phyloP scores from a whole-genome alignment of 345 rosid species.

The Brassica cretica region DNA sequence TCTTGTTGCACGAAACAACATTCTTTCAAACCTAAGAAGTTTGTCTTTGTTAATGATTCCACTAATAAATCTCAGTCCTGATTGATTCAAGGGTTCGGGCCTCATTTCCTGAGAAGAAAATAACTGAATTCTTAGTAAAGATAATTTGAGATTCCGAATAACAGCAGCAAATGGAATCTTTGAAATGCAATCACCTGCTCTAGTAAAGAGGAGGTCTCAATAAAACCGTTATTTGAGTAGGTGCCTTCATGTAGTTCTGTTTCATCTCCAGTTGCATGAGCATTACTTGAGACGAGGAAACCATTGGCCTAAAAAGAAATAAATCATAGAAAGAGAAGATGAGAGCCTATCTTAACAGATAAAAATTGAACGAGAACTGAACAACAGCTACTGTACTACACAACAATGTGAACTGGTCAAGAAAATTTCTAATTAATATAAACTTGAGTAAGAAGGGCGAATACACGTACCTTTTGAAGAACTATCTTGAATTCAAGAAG shows the following conservation, averaged over 20 bases:
- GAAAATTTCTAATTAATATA: background rate
- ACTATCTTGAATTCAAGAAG: constrained; percentile 93
- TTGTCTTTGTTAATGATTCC: constrained; percentile 81
- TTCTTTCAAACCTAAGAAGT: constrained; percentile 81
- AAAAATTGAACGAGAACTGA: constrained; percentile 1
- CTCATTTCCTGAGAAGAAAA: constrained; percentile 63
- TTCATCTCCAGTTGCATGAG: constrained; percentile 63
- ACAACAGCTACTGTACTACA: constrained; percentile 8
- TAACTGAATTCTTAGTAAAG: constrained; percentile 25
- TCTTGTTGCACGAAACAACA: constrained; percentile 95
- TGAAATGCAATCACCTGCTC: constrained; percentile 62
- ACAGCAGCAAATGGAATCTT: constrained; percentile 20
- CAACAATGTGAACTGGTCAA: background rate
- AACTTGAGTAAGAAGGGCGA: constrained; percentile 14
- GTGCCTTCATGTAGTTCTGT: constrained; percentile 77
- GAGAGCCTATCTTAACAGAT: background rate
- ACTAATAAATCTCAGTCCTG: constrained; percentile 85
- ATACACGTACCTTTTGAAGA: constrained; percentile 67
- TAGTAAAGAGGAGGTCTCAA: constrained; percentile 67
- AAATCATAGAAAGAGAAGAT: constrained; percentile 15
- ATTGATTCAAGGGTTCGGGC: constrained; percentile 61
- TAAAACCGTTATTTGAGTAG: constrained; percentile 48
- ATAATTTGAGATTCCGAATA: constrained; percentile 30
- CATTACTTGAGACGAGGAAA: constrained; percentile 78
- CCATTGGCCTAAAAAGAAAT: constrained; percentile 63